Evolutionary conservation across 2,329 filamentous ascomycete species (phyloP).

Genomic region (Alternaria triticina): DNA sequence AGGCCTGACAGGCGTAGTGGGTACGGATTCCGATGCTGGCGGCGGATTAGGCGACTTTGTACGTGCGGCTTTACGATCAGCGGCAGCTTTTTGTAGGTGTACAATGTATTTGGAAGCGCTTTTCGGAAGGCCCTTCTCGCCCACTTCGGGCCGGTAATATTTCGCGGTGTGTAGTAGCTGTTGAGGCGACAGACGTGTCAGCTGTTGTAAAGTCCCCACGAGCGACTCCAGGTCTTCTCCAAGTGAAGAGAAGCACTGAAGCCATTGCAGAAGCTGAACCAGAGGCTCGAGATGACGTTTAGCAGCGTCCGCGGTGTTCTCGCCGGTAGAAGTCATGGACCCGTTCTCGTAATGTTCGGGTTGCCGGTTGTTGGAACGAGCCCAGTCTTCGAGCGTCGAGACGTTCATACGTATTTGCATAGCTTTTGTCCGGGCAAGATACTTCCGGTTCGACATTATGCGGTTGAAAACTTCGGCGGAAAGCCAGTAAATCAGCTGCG

Average conservation of each 20-base stretch:
- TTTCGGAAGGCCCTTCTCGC: conserved; percentile 89
- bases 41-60: conserved; percentile 39
- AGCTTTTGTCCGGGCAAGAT: conserved; percentile 92
- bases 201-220: conserved; percentile 85
- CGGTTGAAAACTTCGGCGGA: conserved; percentile 96
- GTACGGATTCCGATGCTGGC: conserved; percentile 46
- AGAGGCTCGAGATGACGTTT: conserved; percentile 85
- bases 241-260: conserved; percentile 95
- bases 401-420: conserved; percentile 99
- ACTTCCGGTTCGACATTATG: conserved; percentile 95
- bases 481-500: conserved; percentile 95
- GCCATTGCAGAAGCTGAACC: conserved; percentile 94
- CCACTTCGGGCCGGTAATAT: conserved; percentile 92
- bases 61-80: conserved; percentile 51
- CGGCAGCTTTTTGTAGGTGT: conserved; percentile 77
- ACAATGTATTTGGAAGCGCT: conserved; percentile 85
- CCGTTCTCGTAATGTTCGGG: conserved; percentile 96
- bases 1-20: conserved; percentile 41
- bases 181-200: conserved; percentile 82
- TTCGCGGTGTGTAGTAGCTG: conserved; percentile 92
- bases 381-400: conserved; percentile 94
- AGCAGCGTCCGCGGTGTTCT: conserved; percentile 84
- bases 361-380: conserved; percentile 87
- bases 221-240: conserved; percentile 89
- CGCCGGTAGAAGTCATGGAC: conserved; percentile 82